Conservation (phyloP, 2,329 filamentous ascomycete species). For the Colletotrichum sansevieriae region DNA sequence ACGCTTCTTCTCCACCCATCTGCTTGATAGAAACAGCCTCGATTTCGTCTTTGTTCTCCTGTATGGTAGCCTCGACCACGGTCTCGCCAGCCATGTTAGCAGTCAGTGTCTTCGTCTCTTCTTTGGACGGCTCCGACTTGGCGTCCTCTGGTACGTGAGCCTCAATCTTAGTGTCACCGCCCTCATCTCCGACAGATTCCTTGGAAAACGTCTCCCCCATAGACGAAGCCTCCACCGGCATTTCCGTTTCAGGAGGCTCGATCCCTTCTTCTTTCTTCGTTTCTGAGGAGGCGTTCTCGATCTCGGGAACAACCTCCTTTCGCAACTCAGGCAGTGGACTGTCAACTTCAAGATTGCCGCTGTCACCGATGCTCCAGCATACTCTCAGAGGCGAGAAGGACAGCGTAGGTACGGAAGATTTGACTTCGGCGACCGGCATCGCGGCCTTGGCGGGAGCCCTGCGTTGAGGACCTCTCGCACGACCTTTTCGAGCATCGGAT, state of each 20-base stretch:
- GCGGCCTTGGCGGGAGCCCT: constrained; percentile 71
- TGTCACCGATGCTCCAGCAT: constrained; percentile 66
- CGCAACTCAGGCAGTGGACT: constrained; percentile 17
- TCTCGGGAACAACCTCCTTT: constrained; percentile 22
- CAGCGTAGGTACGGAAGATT: constrained; percentile 53
- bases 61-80: constrained; percentile 55
- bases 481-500: constrained; percentile 87
- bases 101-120: constrained; percentile 53
- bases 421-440: constrained; percentile 50
- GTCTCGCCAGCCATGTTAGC: constrained; percentile 60
- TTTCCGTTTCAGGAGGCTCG: constrained; percentile 7
- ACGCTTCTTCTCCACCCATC: constrained; percentile 37
- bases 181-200: constrained; percentile 11
- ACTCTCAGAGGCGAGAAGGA: constrained; percentile 62
- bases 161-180: constrained; percentile 32
- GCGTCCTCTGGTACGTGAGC: constrained; percentile 15
- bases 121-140: constrained; percentile 23
- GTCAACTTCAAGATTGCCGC: constrained; percentile 59
- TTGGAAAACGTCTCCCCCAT: neutral
- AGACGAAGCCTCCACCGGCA: neutral
- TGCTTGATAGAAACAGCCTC: constrained; percentile 54
- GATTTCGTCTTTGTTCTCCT: constrained; percentile 52
- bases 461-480: constrained; percentile 88
- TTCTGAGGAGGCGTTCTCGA: constrained; percentile 17
- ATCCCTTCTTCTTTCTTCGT: constrained; percentile 7